These are phyloP conservation scores for Edaphochlamys debaryana DNA, from an alignment of 139 green algal genomes.

Conservation along the genomic window DNA sequence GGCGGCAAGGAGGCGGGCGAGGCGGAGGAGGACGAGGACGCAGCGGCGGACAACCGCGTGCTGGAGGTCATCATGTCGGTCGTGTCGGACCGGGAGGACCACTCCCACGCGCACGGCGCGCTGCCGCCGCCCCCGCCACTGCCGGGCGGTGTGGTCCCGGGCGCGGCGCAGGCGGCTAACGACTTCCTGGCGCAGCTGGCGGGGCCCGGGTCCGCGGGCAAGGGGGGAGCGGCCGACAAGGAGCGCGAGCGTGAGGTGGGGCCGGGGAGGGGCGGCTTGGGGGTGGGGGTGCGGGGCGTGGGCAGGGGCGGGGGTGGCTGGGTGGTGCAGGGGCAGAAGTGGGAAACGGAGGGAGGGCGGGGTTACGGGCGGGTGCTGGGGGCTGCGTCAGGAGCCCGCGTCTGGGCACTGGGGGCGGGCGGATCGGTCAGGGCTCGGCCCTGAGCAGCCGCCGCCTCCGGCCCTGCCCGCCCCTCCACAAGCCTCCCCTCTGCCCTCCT, in stretches of 20 bases:
- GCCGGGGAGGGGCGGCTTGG: too few relatives aligned
- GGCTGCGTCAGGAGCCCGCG: too few relatives aligned
- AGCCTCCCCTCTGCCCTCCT: too few relatives aligned
- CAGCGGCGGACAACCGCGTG: conserved; percentile 54
- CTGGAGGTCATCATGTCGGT: conserved; percentile 50
- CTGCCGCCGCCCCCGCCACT: conserved; percentile 40
- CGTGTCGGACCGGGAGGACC: conserved; percentile 28
- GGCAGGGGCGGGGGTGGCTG: too few relatives aligned
- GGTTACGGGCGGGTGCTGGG: too few relatives aligned
- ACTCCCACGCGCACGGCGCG: not conserved
- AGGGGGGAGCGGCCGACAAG: not conserved
- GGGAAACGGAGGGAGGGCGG: too few relatives aligned
- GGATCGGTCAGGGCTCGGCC: too few relatives aligned
- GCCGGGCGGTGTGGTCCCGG: not conserved
- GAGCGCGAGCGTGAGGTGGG: conserved; percentile 20
- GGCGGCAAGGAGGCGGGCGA: conserved; percentile 38
- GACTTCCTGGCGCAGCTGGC: conserved; percentile 56
- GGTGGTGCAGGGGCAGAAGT: too few relatives aligned
- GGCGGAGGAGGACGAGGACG: conserved; percentile 42
- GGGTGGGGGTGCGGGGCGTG: not conserved
- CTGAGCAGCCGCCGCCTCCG: too few relatives aligned
- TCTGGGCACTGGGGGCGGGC: too few relatives aligned
- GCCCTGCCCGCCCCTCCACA: too few relatives aligned
- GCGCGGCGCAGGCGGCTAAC: conserved; percentile 32
- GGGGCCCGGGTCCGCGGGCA: not conserved